Base-by-base conservation (phyloP, 805 yeast genomes). In the Saccharomycopsis selenospora region DNA sequence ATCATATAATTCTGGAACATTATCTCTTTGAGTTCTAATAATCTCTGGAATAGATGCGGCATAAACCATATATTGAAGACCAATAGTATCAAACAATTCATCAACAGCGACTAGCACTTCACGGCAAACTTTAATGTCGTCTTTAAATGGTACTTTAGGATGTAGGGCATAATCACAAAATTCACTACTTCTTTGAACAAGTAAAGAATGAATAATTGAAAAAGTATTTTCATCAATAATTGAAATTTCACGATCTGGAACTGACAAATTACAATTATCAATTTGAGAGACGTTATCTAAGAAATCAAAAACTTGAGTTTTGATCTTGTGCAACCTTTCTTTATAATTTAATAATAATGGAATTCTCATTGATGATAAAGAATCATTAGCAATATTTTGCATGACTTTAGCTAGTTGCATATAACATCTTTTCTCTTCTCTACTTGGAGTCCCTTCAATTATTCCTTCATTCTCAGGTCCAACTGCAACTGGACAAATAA, bases 401-500 rank as follows among this genome's bases (percentile, higher is more conserved):
- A 91, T 67, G 17, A 85, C 80, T 57, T 88, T 86, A 2, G 96
- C 97, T 30, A 91, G 64, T 49, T 85, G 81, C 53, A 91, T 79
- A 43, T 85, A 72, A 0, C 87, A 76, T 54, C 95, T 73, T 53
- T 88, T 71, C 3, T 71, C 70, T 13, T 61, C 61, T 5, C 66
- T 58, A 47, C 67, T 66, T 24, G 20, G 36, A 5, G 25, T 28
- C 3, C 11, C n/a, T 11, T 18, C 28, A 20, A 67, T 61, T 36
- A 70, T 61, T 42, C 60, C 62, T 51, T 72, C 71, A 14, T 69
- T 51, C 50, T 86, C 95, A 0, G 97, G 96, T 29, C 88, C 80
- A 10, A 90, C 90, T 56, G 91, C 80, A 0, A 95, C 95, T 8
- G 98, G 98, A 61, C 95, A 85, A 53, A 84, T 73, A 55, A 83